Percentiles rank a stretch among this genome's conserved stretches.
Evolutionary conservation across 1,284 basidiomycete species (phyloP).

Genomic region (Hemileia vastatrix): DNA sequence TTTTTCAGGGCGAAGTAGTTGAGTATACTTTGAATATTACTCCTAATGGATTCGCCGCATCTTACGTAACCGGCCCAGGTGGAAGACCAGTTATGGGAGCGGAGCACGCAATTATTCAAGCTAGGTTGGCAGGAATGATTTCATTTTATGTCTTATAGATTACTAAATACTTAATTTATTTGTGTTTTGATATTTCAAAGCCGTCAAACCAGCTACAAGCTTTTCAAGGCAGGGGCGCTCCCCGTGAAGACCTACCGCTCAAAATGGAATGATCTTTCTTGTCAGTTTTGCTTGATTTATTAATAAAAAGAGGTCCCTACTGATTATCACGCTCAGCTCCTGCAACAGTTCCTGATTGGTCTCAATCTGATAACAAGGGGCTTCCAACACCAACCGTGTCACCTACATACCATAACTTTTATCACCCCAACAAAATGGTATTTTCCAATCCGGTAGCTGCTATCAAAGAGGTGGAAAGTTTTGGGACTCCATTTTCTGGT

Average conservation of each 20-base stretch:
- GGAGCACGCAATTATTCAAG: constrained; percentile 22
- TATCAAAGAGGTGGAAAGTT: no score
- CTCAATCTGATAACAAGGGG: not conserved
- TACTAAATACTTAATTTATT: no score
- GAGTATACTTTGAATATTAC: constrained; percentile 23
- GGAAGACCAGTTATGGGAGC: constrained; percentile 22
- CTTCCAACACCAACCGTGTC: not conserved
- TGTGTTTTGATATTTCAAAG: not conserved
- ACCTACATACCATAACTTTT: not conserved
- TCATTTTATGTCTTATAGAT: no score
- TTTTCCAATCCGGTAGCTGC: not conserved
- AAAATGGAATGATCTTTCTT: constrained; percentile 16
- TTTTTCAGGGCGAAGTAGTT: constrained; percentile 18
- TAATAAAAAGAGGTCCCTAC: not conserved
- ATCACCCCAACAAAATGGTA: constrained; percentile 1
- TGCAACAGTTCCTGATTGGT: not conserved
- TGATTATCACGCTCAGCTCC: not conserved
- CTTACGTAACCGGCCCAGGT: constrained; percentile 19
- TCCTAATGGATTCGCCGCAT: constrained; percentile 20
- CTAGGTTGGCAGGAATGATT: no score
- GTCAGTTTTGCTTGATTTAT: not conserved
- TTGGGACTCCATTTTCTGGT: no score
- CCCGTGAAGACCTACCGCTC: constrained; percentile 22
- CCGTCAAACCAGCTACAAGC: constrained; percentile 23
- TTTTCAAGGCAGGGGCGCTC: constrained; percentile 23